Evolutionary conservation across 352 stramenopile species (phyloP), one percentile per base, ranked within the genome.

Genomic region (Phytophthora constricta): DNA sequence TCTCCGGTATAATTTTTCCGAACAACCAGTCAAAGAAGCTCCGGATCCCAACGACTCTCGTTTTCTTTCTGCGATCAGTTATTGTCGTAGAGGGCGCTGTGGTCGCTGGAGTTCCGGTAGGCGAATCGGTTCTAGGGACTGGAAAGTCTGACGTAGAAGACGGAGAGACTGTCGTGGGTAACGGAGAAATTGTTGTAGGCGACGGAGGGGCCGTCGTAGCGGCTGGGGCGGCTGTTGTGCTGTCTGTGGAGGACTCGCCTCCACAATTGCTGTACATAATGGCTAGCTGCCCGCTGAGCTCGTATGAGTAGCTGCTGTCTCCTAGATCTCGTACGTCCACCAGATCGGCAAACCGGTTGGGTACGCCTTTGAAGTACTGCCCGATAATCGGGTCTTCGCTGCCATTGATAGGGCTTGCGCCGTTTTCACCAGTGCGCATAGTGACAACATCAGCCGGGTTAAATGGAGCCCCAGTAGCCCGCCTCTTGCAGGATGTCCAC

Each of bases 391-490:
- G 60, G 46, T 82, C 70, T 19, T 66, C 59, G 19, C 62, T 77
- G 23, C 53, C 75, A 17, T 66, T 49, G 10, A 80, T 75, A 9
- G 73, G 58, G 22, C 68, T 75, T 13, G 31, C 27, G 20, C 78
- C 76, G 1, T 71, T 48, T 31, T n/a, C n/a, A n/a, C n/a, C n/a
- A n/a, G n/a, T n/a, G n/a, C n/a, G n/a, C n/a, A n/a, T n/a, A n/a
- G n/a, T 83, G 55, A 69, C 52, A 13, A 74, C 39, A 20, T 88
- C 79, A 0, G 61, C 65, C 3, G 79, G 73, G 43, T 84, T 82
- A 62, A 90, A 88, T 3, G 37, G 26, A 0, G 41, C 54, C 28
- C 69, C 70, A 23, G 37, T 69, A 50, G 52, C 58, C 22, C 58
- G 65, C 14, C 71, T 63, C 8, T 28, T 66, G 33, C 82, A 87